phyloP scores from a whole-genome alignment of 208 protist genomes.

The Leishmania amazonensis region DNA sequence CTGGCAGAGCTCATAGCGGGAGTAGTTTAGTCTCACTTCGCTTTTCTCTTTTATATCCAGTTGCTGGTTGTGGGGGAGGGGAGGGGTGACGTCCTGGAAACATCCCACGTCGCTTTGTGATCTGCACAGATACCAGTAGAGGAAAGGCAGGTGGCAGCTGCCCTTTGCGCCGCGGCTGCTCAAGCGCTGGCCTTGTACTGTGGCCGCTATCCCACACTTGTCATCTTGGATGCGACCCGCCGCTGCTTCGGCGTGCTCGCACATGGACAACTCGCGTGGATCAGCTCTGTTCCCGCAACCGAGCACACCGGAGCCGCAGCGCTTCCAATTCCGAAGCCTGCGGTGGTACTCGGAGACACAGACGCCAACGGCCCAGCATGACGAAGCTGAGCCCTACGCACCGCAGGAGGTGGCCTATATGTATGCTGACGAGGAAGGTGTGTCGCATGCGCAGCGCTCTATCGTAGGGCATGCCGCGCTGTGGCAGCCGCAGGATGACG shows the following conservation, averaged over 20 bases:
- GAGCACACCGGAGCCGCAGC: slow-evolving; percentile 29
- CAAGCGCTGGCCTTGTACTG: background rate
- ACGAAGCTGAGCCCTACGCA: background rate
- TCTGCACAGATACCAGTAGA: background rate
- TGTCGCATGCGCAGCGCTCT: background rate
- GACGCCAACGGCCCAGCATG: background rate
- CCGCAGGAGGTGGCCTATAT: background rate
- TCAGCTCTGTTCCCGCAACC: slow-evolving; percentile 1
- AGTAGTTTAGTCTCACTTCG: background rate
- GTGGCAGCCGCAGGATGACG: background rate
- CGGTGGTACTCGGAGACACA: background rate
- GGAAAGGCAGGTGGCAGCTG: background rate
- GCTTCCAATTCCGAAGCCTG: slow-evolving; percentile 6
- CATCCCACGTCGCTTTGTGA: background rate
- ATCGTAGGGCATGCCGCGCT: background rate
- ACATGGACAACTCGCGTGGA: slow-evolving; percentile 2
- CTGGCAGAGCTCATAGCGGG: background rate
- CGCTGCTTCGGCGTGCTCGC: background rate
- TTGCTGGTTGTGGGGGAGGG: background rate
- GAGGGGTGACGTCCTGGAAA: background rate
- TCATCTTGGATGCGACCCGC: background rate
- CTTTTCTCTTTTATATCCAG: background rate
- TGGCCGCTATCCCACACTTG: background rate
- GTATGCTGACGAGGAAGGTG: slow-evolving; percentile 3
- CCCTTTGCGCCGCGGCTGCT: background rate